Conservation (phyloP, 2,329 filamentous ascomycete species). For the Oidium heveae region DNA sequence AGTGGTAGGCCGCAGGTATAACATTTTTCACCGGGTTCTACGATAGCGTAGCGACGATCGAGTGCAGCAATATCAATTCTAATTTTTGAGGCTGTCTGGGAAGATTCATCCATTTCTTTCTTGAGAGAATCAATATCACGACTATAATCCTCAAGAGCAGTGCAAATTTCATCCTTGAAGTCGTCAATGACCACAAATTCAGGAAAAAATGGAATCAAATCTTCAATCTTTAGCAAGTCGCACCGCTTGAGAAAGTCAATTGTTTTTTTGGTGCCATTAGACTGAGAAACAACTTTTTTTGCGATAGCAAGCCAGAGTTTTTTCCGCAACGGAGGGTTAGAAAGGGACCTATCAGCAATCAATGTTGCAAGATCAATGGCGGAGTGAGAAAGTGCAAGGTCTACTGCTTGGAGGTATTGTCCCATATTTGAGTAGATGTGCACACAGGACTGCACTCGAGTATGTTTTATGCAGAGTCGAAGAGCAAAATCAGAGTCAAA, state of each 20-base stretch:
- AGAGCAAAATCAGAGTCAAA: slow-evolving; percentile 95
- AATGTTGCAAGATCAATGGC: slow-evolving; percentile 74
- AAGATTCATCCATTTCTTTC: slow-evolving; percentile 86
- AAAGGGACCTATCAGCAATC: slow-evolving; percentile 66
- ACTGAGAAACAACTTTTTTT: slow-evolving; percentile 73
- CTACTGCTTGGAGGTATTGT: slow-evolving; percentile 79
- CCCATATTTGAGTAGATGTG: slow-evolving; percentile 96
- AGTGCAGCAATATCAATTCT: slow-evolving; percentile 68
- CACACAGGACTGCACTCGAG: slow-evolving; percentile 78
- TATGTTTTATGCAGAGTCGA: slow-evolving; percentile 80
- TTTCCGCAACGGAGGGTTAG: slow-evolving; percentile 60
- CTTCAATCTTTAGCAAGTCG: slow-evolving; percentile 80
- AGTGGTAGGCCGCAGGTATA: slow-evolving; percentile 70
- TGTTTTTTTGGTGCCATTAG: slow-evolving; percentile 69
- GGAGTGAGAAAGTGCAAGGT: slow-evolving; percentile 70
- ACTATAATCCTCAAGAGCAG: slow-evolving; percentile 77
- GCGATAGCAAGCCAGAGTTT: slow-evolving; percentile 90
- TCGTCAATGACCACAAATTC: slow-evolving; percentile 98
- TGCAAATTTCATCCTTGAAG: slow-evolving; percentile 95
- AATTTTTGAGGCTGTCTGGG: slow-evolving; percentile 72
- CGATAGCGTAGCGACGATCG: slow-evolving; percentile 79
- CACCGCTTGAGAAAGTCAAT: slow-evolving; percentile 86
- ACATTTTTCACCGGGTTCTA: slow-evolving; percentile 86
- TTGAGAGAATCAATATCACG: slow-evolving; percentile 73
- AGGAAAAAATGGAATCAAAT: slow-evolving; percentile 92